Percentiles rank a stretch among this genome's conserved stretches.
Conservation (phyloP, 805 yeast species). For the Isabelozyma rhagii region DNA sequence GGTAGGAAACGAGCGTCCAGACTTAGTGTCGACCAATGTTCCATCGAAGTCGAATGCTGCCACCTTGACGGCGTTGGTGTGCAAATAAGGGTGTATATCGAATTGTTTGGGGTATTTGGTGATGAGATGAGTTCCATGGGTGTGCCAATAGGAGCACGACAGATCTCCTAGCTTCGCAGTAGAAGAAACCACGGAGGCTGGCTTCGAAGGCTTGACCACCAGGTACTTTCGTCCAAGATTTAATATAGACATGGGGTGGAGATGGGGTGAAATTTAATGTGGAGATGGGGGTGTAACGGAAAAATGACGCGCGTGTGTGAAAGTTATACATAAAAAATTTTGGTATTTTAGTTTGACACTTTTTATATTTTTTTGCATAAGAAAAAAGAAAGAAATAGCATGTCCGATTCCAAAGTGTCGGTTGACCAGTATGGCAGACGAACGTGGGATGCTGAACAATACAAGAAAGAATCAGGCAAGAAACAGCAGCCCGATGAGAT, state of each 20-base stretch:
- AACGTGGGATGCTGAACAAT: slow-evolving; percentile 71
- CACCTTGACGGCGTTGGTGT: slow-evolving; percentile 26
- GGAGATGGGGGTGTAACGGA: no score
- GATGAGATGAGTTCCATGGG: slow-evolving; percentile 43
- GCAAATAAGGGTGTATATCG: slow-evolving; percentile 1
- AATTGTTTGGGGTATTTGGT: slow-evolving; percentile 31
- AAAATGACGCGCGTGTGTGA: background rate
- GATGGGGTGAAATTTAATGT: no score
- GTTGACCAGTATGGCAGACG: slow-evolving; percentile 58
- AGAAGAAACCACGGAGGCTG: background rate
- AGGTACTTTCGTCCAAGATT: background rate
- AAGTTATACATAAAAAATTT: no score
- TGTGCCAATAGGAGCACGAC: slow-evolving; percentile 13
- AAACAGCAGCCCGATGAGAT: background rate
- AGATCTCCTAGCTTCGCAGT: background rate
- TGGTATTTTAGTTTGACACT: no score
- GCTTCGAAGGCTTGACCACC: slow-evolving; percentile 1
- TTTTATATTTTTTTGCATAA: no score
- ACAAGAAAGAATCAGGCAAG: slow-evolving; percentile 34
- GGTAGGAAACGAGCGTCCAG: slow-evolving; percentile 57
- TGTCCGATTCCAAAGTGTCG: slow-evolving; percentile 8
- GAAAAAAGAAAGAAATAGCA: background rate
- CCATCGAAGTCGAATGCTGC: slow-evolving; percentile 87
- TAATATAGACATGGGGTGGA: background rate
- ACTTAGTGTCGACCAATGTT: slow-evolving; percentile 66